A percentile compares a stretch with the other conserved stretches of the same genome.
phyloP scores from a whole-genome alignment of 228 moss, liverwort and hornwort genomes.

The Sphagnum magellanicum region DNA sequence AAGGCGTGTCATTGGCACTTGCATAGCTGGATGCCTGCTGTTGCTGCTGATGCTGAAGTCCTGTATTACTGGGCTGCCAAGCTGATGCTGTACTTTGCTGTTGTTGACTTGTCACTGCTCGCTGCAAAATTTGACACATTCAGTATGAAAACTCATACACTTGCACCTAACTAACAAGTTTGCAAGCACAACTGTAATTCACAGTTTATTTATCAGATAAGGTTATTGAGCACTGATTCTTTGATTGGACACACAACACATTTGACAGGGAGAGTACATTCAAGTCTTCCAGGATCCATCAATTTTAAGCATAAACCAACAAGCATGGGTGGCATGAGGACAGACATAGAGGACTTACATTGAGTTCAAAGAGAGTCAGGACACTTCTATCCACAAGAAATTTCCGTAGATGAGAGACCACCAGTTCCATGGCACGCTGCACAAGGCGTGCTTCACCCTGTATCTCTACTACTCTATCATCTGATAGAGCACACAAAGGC shows the following conservation, averaged over 20 bases:
- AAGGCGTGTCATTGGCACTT: constrained; percentile 41
- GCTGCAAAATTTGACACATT: constrained; percentile 10
- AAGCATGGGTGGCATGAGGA: no score
- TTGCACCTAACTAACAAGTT: neutral
- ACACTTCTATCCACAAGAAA: constrained; percentile 98
- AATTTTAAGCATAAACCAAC: no score
- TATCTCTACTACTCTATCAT: constrained; percentile 97
- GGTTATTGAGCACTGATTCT: no score
- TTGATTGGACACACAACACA: no score
- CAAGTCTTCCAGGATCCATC: no score
- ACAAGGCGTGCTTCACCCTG: constrained; percentile 96
- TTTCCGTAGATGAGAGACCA: constrained; percentile 91
- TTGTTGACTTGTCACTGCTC: constrained; percentile 53
- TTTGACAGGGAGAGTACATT: no score
- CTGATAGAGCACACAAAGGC: constrained; percentile 92
- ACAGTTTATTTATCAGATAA: no score
- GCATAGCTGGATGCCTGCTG: constrained; percentile 48
- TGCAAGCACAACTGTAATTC: no score
- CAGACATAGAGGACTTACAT: constrained; percentile 39
- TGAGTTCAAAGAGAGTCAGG: constrained; percentile 78
- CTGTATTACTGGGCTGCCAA: constrained; percentile 44
- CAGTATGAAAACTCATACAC: neutral
- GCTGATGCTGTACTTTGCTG: constrained; percentile 47
- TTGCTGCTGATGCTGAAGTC: constrained; percentile 39
- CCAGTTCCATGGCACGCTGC: constrained; percentile 96